Conservation (phyloP, 108 stramenopile genomes). For the Skeletonema menzelii region DNA sequence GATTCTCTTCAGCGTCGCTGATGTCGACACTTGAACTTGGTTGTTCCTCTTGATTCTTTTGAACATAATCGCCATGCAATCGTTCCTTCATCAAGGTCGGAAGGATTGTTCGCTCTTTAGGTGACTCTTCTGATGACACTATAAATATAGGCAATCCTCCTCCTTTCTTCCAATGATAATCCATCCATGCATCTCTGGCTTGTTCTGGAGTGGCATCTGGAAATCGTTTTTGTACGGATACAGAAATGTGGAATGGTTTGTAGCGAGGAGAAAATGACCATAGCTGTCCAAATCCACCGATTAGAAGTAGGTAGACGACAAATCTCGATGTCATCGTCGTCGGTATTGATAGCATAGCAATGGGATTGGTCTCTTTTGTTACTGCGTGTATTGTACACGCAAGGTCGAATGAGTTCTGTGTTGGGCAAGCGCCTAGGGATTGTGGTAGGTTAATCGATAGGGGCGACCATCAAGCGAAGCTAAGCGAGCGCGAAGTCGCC, state of each 20-base stretch:
- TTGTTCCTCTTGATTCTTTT: background rate
- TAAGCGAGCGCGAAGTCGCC: no score
- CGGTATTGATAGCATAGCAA: background rate
- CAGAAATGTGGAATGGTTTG: background rate
- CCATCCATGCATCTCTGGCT: conserved; percentile 46
- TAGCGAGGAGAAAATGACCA: background rate
- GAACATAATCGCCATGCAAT: background rate
- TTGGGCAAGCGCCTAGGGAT: background rate
- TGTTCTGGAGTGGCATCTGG: conserved; percentile 9
- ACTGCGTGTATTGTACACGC: no score
- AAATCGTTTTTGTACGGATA: conserved; percentile 10
- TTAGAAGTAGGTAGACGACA: background rate
- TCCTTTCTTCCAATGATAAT: conserved; percentile 50
- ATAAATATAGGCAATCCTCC: conserved; percentile 48
- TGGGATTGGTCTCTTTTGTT: background rate
- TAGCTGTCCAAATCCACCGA: background rate
- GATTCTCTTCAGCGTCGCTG: background rate
- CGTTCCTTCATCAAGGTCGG: conserved; percentile 47
- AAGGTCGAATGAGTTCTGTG: no score
- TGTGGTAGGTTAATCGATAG: background rate
- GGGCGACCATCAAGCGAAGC: background rate
- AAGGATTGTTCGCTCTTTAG: conserved; percentile 23
- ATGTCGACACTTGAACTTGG: conserved; percentile 3
- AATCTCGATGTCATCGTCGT: background rate
- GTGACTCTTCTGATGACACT: background rate